These are phyloP conservation scores for Cercospora nicotianae DNA, from an alignment of 2,329 filamentous ascomycete species.

Conservation along the genomic window DNA sequence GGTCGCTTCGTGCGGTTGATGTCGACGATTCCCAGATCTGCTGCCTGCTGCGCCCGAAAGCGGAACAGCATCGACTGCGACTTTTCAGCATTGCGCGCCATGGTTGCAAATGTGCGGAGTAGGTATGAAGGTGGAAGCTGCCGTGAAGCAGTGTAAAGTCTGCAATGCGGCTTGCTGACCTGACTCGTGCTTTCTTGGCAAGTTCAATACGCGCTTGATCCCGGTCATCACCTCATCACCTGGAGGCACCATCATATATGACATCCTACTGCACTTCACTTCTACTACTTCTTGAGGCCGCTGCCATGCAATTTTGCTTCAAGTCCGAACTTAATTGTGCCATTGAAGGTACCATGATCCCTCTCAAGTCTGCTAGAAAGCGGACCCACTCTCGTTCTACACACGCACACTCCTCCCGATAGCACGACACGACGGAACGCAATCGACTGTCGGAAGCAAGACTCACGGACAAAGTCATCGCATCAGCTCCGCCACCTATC, in stretches of 20 bases:
- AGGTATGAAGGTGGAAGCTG: background rate
- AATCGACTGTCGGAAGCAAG: background rate
- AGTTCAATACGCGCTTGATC: background rate
- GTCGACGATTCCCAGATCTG: constrained; percentile 94
- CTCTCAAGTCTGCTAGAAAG: background rate
- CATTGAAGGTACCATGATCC: background rate
- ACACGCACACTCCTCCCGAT: background rate
- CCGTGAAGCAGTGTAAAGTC: background rate
- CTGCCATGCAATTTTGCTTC: background rate
- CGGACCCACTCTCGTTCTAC: background rate
- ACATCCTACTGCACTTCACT: too few relatives aligned
- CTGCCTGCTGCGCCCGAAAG: constrained; percentile 96
- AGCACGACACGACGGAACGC: background rate
- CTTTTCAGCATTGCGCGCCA: constrained; percentile 96
- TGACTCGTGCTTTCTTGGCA: constrained; percentile 4
- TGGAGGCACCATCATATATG: background rate
- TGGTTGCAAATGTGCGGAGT: constrained; percentile 17
- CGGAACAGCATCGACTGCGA: constrained; percentile 99
- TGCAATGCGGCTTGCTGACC: background rate
- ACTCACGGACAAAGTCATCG: background rate
- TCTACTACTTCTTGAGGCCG: background rate
- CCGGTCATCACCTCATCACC: background rate
- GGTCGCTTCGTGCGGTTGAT: constrained; percentile 84
- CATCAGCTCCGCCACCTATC: background rate
- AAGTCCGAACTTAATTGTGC: background rate